phyloP scores from a whole-genome alignment of 2,329 filamentous ascomycete species.

The Neofusicoccum sp. region DNA sequence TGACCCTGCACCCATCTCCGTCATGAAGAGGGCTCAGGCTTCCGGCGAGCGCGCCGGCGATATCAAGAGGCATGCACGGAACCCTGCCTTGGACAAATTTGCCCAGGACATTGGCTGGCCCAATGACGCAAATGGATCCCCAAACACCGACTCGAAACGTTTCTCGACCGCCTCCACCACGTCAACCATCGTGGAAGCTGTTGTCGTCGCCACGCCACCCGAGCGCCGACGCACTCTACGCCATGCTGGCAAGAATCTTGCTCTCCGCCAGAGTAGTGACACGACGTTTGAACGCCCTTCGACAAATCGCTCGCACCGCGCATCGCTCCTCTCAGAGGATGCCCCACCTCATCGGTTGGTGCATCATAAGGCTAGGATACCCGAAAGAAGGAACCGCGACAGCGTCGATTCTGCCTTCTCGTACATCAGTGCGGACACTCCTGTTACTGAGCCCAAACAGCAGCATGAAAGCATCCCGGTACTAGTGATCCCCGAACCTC shows the following conservation, averaged over 20 bases:
- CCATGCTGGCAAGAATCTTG: conserved; percentile 57
- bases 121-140: conserved; percentile 33
- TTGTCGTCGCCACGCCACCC: conserved; percentile 56
- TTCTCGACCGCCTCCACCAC: conserved; percentile 55
- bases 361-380: conserved; percentile 55
- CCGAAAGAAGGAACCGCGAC: conserved; percentile 42
- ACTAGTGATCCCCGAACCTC: conserved; percentile 6
- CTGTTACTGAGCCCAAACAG: background rate
- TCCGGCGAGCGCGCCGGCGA: conserved; percentile 38
- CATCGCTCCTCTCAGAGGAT: conserved; percentile 47
- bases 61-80: conserved; percentile 34
- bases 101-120: conserved; percentile 56
- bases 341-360: conserved; percentile 52
- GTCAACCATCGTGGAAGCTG: conserved; percentile 58
- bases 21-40: conserved; percentile 22
- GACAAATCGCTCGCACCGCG: conserved; percentile 46
- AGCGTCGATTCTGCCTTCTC: conserved; percentile 32
- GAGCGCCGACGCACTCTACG: conserved; percentile 51
- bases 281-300: conserved; percentile 44
- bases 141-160: conserved; percentile 42
- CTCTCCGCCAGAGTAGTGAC: conserved; percentile 48
- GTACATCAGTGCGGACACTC: background rate
- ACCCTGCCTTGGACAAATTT: conserved; percentile 51
- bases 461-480: conserved; percentile 17
- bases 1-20: conserved; percentile 1